Percentiles rank a stretch among this genome's conserved stretches.
Evolutionary conservation across 179 eudicot genomes (phyloP).

Genomic region (Carnegiea gigantea): DNA sequence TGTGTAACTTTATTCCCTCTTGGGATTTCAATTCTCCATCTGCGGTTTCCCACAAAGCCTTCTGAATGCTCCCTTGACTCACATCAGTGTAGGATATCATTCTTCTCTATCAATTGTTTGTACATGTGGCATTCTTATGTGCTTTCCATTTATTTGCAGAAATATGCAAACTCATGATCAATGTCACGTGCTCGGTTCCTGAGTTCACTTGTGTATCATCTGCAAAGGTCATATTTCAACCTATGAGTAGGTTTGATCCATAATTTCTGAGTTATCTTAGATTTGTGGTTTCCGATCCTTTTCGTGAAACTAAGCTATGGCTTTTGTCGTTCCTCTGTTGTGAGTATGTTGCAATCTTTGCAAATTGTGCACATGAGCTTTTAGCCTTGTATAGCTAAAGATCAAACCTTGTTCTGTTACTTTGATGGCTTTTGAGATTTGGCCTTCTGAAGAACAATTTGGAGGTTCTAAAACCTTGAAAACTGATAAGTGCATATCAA

Average conservation of each 20-base stretch:
- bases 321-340: slow-evolving; percentile 1
- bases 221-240: slow-evolving; percentile 61
- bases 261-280: background rate
- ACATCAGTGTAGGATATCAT: slow-evolving; percentile 4
- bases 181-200: slow-evolving; percentile 78
- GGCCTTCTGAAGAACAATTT: background rate
- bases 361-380: background rate
- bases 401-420: background rate
- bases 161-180: slow-evolving; percentile 76
- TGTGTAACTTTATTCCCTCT: background rate
- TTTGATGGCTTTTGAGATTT: background rate
- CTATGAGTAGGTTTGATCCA: slow-evolving; percentile 18
- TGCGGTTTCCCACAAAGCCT: background rate
- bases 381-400: background rate
- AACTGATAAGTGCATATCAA: no score
- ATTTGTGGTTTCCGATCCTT: background rate
- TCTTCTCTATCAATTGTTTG: background rate
- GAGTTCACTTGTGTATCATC: slow-evolving; percentile 93
- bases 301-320: background rate
- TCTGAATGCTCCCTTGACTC: slow-evolving; percentile 1
- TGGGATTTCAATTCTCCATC: background rate
- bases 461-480: no score
- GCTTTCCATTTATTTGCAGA: slow-evolving; percentile 43
- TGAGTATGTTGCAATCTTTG: slow-evolving; percentile 7
- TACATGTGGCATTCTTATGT: slow-evolving; percentile 11